Evolutionary conservation across 306 rosid genomes (phyloP).

Genomic region (Alnus rubra): DNA sequence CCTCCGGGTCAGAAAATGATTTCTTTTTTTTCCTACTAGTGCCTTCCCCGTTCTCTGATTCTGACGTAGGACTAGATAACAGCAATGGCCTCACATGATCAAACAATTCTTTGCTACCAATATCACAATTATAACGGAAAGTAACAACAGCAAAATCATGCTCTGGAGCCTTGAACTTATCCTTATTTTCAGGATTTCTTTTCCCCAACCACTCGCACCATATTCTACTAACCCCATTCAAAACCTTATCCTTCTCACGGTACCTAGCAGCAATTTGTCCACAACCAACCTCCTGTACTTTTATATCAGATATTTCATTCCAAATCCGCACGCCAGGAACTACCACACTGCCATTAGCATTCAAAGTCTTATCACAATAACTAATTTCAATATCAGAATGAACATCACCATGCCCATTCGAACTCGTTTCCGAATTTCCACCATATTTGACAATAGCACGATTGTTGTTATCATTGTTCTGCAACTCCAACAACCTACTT

Average conservation of each 20-base stretch:
- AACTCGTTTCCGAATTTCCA: constrained; percentile 28
- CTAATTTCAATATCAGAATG: constrained; percentile 37
- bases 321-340: constrained; percentile 64
- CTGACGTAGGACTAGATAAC: constrained; percentile 43
- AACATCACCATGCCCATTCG: constrained; percentile 13
- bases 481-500: constrained; percentile 46
- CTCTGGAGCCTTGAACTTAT: constrained; percentile 39
- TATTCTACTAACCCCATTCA: constrained; percentile 55
- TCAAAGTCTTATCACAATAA: constrained; percentile 27
- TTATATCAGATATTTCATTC: constrained; percentile 55
- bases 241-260: constrained; percentile 44
- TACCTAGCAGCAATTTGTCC: constrained; percentile 80
- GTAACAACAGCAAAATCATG: constrained; percentile 65
- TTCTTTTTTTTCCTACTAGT: constrained; percentile 52
- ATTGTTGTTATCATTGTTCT: constrained; percentile 35
- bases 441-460: constrained; percentile 68
- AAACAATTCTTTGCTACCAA: constrained; percentile 62
- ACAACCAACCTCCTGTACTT: constrained; percentile 53
- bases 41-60: constrained; percentile 37
- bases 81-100: constrained; percentile 55
- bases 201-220: constrained; percentile 97
- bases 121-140: constrained; percentile 62
- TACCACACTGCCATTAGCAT: constrained; percentile 33
- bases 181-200: constrained; percentile 29
- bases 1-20: constrained; percentile 61